A percentile compares a stretch with the other conserved stretches of the same genome.
Evolutionary conservation across 2,329 filamentous ascomycete genomes (phyloP).

Genomic region (Pyrenochaeta sp.): DNA sequence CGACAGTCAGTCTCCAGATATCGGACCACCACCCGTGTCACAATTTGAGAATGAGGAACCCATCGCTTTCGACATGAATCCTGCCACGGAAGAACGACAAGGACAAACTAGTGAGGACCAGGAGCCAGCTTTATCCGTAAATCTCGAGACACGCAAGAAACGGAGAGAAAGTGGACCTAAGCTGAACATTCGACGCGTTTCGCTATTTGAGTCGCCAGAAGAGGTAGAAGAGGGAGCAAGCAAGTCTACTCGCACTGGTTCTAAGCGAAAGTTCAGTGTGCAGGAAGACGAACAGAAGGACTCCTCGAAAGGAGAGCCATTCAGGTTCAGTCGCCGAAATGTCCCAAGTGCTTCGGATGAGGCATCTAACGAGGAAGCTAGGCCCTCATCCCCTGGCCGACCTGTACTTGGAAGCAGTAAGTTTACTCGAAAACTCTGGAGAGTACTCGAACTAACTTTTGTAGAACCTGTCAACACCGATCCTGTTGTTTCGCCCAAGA

Average conservation of each 20-base stretch:
- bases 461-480: constrained; percentile 61
- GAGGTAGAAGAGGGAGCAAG: constrained; percentile 32
- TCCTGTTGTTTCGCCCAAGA: constrained; percentile 51
- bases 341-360: constrained; percentile 24
- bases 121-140: constrained; percentile 51
- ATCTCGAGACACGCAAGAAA: constrained; percentile 61
- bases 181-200: constrained; percentile 51
- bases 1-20: constrained; percentile 69
- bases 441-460: constrained; percentile 24
- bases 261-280: constrained; percentile 65
- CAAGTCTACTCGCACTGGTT: constrained; percentile 54
- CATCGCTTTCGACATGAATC: constrained; percentile 52
- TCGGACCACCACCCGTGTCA: constrained; percentile 66
- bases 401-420: constrained; percentile 54
- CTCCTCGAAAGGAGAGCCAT: constrained; percentile 48
- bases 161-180: constrained; percentile 60
- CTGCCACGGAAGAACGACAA: constrained; percentile 27
- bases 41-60: constrained; percentile 60
- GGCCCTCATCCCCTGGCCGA: constrained; percentile 30
- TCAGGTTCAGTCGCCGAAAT: constrained; percentile 56
- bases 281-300: constrained; percentile 58
- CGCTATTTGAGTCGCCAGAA: constrained; percentile 52
- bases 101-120: constrained; percentile 45
- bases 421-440: constrained; percentile 19
- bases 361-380: constrained; percentile 21